Evolutionary conservation across 2,329 filamentous ascomycete species (phyloP).

Genomic region (Shiraia sp.): DNA sequence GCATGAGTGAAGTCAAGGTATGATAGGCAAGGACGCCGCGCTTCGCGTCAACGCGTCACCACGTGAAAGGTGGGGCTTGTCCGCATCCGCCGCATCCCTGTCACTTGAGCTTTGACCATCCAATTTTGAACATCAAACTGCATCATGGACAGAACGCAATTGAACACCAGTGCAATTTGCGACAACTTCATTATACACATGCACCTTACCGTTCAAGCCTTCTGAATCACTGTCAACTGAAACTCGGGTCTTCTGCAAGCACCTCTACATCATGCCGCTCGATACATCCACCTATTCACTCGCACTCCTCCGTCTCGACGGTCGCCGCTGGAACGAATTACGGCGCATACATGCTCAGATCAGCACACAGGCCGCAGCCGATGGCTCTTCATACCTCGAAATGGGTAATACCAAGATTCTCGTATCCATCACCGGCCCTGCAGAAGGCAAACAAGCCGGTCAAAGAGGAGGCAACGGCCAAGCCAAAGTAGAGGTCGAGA

Average conservation of each 20-base stretch:
- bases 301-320: slow-evolving; percentile 67
- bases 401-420: slow-evolving; percentile 98
- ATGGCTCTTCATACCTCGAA: slow-evolving; percentile 90
- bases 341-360: slow-evolving; percentile 87
- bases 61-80: slow-evolving; percentile 32
- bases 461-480: slow-evolving; percentile 54
- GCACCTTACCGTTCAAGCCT: background rate
- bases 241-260: background rate
- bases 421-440: slow-evolving; percentile 85
- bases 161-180: background rate
- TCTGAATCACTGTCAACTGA: slow-evolving; percentile 9
- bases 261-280: slow-evolving; percentile 71
- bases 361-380: slow-evolving; percentile 86
- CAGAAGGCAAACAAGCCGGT: slow-evolving; percentile 64
- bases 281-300: slow-evolving; percentile 91
- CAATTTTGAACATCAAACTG: slow-evolving; percentile 7
- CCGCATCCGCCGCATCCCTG: slow-evolving; percentile 14
- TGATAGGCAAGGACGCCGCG: too few relatives aligned
- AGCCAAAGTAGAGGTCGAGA: slow-evolving; percentile 76
- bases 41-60: slow-evolving; percentile 31
- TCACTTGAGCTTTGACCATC: slow-evolving; percentile 14
- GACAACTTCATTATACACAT: too few relatives aligned
- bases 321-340: slow-evolving; percentile 97
- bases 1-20: background rate
- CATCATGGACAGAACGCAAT: background rate